A percentile compares a stretch with the other conserved stretches of the same genome.
Conservation (phyloP, 1,284 basidiomycete genomes). For the Fomitiporia mediterranea region DNA sequence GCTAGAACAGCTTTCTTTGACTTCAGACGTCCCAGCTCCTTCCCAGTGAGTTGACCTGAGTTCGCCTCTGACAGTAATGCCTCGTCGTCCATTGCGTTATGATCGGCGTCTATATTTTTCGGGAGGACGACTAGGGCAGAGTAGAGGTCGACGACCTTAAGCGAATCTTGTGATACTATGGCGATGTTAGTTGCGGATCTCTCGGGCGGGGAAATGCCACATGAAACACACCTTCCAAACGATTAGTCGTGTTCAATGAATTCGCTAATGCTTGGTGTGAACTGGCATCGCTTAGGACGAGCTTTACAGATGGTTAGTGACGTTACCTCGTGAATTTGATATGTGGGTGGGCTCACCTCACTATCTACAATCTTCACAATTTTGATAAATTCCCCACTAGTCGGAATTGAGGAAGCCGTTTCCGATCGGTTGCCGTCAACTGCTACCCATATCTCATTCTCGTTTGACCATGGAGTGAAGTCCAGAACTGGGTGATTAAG, state of each 20-base stretch:
- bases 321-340: neutral
- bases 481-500: conserved; percentile 56
- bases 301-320: neutral
- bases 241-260: conserved; percentile 18
- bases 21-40: conserved; percentile 47
- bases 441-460: conserved; percentile 8
- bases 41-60: conserved; percentile 34
- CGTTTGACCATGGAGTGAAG: conserved; percentile 41
- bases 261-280: conserved; percentile 12
- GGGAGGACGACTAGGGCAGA: conserved; percentile 54
- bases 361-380: conserved; percentile 7
- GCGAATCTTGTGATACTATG: conserved; percentile 44
- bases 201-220: neutral
- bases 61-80: conserved; percentile 22
- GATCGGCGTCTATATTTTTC: conserved; percentile 49
- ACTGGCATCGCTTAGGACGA: conserved; percentile 5
- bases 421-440: conserved; percentile 27
- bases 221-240: conserved; percentile 7
- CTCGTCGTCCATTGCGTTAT: conserved; percentile 37
- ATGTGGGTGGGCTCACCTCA: neutral
- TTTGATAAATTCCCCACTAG: neutral
- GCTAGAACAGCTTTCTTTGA: conserved; percentile 35
- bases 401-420: conserved; percentile 16
- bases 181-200: neutral
- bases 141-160: conserved; percentile 58